Evolutionary conservation across 805 yeast genomes (phyloP).

Genomic region (Starmerella stigmatis): DNA sequence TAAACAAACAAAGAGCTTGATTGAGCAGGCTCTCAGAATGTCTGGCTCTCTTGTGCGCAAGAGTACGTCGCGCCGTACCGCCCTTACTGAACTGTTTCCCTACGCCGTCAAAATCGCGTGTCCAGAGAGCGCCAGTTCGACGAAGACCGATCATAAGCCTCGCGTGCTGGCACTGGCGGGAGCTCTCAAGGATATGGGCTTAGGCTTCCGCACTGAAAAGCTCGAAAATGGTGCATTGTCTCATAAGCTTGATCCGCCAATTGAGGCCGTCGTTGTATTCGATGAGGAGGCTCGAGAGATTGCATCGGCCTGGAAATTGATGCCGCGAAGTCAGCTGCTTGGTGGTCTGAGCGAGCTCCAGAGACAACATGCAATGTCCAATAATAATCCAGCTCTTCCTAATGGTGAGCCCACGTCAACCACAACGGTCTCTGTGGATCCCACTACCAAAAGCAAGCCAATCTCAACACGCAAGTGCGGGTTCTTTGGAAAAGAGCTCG

Average conservation of each 20-base stretch:
- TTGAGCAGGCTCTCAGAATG: slow-evolving; percentile 24
- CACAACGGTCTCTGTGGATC: too few species aligned
- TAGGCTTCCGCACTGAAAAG: slow-evolving; percentile 23
- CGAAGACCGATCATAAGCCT: slow-evolving; percentile 17
- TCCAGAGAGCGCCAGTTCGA: slow-evolving; percentile 22
- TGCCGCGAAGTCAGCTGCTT: slow-evolving; percentile 13
- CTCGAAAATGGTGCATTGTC: slow-evolving; percentile 28
- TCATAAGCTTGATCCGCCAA: slow-evolving; percentile 30
- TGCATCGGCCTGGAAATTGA: slow-evolving; percentile 9
- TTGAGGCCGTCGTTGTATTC: slow-evolving; percentile 26
- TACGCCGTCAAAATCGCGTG: slow-evolving; percentile 25
- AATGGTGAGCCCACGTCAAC: too few species aligned
- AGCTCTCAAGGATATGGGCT: slow-evolving; percentile 23
- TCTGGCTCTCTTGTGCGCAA: slow-evolving; percentile 16
- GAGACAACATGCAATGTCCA: too few species aligned
- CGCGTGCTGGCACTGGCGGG: slow-evolving; percentile 20
- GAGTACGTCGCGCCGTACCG: slow-evolving; percentile 10
- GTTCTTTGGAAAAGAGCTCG: slow-evolving; percentile 19
- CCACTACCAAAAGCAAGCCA: too few species aligned
- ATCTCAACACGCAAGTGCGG: slow-evolving; percentile 14
- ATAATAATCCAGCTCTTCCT: too few species aligned
- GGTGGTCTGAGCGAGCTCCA: slow-evolving; percentile 9
- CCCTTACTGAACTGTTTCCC: slow-evolving; percentile 30
- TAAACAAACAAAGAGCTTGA: slow-evolving; percentile 28
- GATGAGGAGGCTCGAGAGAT: slow-evolving; percentile 7